These are phyloP conservation scores for Alloteropsis semialata DNA, from an alignment of 176 grass and related monocot genomes.

Conservation along the genomic window DNA sequence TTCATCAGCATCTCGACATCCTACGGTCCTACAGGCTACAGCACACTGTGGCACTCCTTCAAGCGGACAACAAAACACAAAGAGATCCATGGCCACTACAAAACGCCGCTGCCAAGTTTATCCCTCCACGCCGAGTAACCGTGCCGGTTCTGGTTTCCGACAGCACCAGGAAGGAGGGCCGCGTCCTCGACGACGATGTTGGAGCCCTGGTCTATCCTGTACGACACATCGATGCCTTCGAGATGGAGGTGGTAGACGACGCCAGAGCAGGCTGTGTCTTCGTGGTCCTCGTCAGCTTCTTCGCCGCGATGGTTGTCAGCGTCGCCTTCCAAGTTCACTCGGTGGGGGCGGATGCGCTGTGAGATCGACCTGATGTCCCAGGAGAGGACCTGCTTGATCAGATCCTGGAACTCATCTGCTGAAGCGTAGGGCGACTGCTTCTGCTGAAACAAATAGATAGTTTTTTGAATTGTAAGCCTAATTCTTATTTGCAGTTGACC, in stretches of 20 bases:
- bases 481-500: neutral
- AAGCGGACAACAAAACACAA: neutral
- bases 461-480: constrained; percentile 2
- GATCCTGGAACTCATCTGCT: constrained; percentile 58
- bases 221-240: constrained; percentile 84
- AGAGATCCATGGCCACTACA: neutral
- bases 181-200: constrained; percentile 66
- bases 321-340: constrained; percentile 7
- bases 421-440: constrained; percentile 63
- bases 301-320: neutral
- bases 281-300: constrained; percentile 13
- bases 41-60: neutral
- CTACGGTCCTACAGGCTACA: no score
- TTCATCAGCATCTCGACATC: neutral
- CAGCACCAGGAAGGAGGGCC: constrained; percentile 4
- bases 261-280: neutral
- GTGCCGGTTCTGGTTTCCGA: constrained; percentile 17
- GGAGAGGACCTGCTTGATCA: constrained; percentile 75
- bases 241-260: constrained; percentile 76
- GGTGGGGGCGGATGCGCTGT: constrained; percentile 65
- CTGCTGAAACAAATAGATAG: constrained; percentile 47
- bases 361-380: constrained; percentile 93
- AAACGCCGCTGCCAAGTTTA: constrained; percentile 9
- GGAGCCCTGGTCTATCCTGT: constrained; percentile 52
- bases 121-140: constrained; percentile 41